Conservation (phyloP, 1,284 basidiomycete genomes). For the Tylopilus sp. region DNA sequence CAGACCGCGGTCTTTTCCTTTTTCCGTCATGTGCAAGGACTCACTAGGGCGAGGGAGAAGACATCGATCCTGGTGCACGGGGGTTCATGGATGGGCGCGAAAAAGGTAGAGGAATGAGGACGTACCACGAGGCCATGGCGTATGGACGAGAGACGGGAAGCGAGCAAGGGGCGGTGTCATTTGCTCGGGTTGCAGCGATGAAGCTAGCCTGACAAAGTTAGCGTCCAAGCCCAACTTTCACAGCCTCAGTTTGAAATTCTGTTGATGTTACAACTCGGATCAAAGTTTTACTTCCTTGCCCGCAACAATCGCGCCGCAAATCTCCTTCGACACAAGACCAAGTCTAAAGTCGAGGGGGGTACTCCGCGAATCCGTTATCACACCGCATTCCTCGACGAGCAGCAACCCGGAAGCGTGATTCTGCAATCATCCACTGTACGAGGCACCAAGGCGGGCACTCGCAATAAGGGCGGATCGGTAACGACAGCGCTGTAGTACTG, state of each 20-base stretch:
- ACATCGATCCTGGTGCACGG: conserved; percentile 37
- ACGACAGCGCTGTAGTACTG: no score
- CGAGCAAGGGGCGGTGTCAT: no score
- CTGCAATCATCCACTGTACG: conserved; percentile 33
- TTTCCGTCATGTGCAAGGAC: conserved; percentile 1
- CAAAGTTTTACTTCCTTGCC: conserved; percentile 65
- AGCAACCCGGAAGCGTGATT: conserved; percentile 91
- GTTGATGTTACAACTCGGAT: no score
- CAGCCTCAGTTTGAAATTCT: no score
- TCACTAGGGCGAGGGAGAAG: conserved; percentile 38
- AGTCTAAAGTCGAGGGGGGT: conserved; percentile 80
- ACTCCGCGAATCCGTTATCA: conserved; percentile 82
- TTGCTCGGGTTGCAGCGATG: no score
- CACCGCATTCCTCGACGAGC: conserved; percentile 84
- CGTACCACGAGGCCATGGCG: conserved; percentile 30
- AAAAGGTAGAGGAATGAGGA: neutral
- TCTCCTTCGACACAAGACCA: conserved; percentile 82
- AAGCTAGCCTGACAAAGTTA: no score
- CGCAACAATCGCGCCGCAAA: conserved; percentile 84
- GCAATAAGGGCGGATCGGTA: no score
- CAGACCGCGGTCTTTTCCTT: neutral
- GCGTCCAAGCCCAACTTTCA: no score
- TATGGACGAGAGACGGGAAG: no score
- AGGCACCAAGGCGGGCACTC: neutral
- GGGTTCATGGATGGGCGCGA: neutral